Conservation (phyloP, 768 basidiomycete species). For the Phaffia tasmanica region DNA sequence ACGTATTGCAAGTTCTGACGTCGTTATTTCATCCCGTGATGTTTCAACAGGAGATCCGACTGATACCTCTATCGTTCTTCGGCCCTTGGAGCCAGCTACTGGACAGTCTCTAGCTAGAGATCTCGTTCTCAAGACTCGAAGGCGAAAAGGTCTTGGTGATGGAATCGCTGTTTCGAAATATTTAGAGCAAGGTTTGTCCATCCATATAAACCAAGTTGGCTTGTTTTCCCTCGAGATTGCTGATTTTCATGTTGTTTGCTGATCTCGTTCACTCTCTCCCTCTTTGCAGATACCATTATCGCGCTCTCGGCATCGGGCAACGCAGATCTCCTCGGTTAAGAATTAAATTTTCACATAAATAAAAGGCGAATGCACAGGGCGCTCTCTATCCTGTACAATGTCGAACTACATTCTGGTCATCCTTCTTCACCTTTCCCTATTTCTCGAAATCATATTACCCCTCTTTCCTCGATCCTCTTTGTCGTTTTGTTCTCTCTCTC, state of each 20-base stretch:
- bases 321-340: conserved; percentile 67
- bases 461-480: no score
- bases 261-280: conserved; percentile 11
- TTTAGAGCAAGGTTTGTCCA: conserved; percentile 58
- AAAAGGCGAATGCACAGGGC: neutral
- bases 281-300: conserved; percentile 48
- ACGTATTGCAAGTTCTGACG: no score
- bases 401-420: neutral
- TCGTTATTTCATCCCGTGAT: neutral
- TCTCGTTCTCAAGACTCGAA: conserved; percentile 87
- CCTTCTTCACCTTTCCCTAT: neutral
- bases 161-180: conserved; percentile 96
- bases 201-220: neutral
- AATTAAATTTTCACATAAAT: neutral
- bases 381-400: neutral
- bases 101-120: conserved; percentile 52
- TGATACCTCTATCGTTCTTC: conserved; percentile 89
- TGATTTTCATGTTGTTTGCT: conserved; percentile 44
- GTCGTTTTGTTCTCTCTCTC: no score
- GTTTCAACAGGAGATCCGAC: conserved; percentile 71
- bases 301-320: conserved; percentile 94
- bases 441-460: no score
- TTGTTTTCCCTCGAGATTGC: neutral
- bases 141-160: conserved; percentile 92
- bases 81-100: conserved; percentile 92